A percentile compares a stretch with the other conserved stretches of the same genome.
phyloP scores from a whole-genome alignment of 2,329 filamentous ascomycete species.

The Ceratocystis albifundus region DNA sequence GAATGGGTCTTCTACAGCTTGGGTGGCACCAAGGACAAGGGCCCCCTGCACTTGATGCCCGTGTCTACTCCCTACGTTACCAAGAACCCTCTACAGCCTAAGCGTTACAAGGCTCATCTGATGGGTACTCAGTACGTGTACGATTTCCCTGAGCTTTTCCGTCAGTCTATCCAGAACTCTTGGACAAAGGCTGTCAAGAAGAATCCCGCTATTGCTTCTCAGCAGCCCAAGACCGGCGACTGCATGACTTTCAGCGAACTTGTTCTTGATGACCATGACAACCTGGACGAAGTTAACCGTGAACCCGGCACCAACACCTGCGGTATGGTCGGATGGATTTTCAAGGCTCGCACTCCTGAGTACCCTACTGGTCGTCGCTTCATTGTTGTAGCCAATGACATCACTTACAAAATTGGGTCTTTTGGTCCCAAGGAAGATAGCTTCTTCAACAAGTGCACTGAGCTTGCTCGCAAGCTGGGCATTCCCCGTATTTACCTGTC shows the following conservation, averaged over 20 bases:
- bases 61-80: constrained; percentile 90
- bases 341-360: constrained; percentile 88
- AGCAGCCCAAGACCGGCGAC: constrained; percentile 74
- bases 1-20: constrained; percentile 99
- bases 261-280: constrained; percentile 87
- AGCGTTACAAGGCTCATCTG: constrained; percentile 97
- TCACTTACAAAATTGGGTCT: constrained; percentile 96
- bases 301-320: constrained; percentile 91
- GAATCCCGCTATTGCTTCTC: constrained; percentile 61
- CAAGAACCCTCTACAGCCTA: constrained; percentile 97
- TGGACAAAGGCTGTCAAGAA: constrained; percentile 69
- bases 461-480: constrained; percentile 83
- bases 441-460: constrained; percentile 98
- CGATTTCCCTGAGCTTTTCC: constrained; percentile 98
- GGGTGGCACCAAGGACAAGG: constrained; percentile 87
- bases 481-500: constrained; percentile 97
- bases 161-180: constrained; percentile 91
- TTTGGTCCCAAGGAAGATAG: constrained; percentile 94
- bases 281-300: constrained; percentile 80
- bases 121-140: constrained; percentile 99
- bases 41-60: constrained; percentile 83
- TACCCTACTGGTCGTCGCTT: constrained; percentile 88
- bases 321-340: constrained; percentile 97
- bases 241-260: constrained; percentile 92
- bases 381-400: constrained; percentile 96